These are phyloP conservation scores for Thraustochytrium sp. DNA, from an alignment of 352 stramenopile genomes.

Conservation along the genomic window DNA sequence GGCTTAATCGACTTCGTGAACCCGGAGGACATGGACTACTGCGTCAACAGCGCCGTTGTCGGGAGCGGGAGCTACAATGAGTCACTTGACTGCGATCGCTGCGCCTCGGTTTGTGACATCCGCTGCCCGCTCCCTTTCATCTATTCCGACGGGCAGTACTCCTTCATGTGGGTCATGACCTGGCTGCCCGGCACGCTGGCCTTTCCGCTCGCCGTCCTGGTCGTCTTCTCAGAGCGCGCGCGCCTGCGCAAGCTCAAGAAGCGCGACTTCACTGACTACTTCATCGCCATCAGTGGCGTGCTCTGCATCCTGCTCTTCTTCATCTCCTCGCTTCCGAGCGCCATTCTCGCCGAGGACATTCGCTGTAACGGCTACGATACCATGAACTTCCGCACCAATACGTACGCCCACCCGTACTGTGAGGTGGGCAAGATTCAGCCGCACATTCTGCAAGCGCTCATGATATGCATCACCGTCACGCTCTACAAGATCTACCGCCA, in stretches of 20 bases:
- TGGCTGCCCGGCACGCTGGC: not conserved
- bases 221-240: not conserved
- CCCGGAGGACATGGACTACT: not conserved
- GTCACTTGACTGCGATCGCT: not conserved
- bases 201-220: not conserved
- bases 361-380: not conserved
- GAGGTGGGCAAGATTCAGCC: not conserved
- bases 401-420: not conserved
- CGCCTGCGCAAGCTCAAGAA: not conserved
- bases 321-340: not conserved
- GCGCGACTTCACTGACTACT: not conserved
- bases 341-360: not conserved
- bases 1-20: not conserved
- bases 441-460: not conserved
- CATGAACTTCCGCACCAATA: not conserved
- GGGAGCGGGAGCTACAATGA: not conserved
- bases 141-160: not conserved
- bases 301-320: slow-evolving; percentile 1
- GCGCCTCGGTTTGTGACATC: not conserved
- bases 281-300: not conserved
- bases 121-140: not conserved
- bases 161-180: not conserved
- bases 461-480: not conserved
- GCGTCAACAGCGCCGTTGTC: not conserved
- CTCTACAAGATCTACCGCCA: not conserved